Base-by-base conservation (phyloP, 768 basidiomycete genomes). In the Pholiota molesta region DNA sequence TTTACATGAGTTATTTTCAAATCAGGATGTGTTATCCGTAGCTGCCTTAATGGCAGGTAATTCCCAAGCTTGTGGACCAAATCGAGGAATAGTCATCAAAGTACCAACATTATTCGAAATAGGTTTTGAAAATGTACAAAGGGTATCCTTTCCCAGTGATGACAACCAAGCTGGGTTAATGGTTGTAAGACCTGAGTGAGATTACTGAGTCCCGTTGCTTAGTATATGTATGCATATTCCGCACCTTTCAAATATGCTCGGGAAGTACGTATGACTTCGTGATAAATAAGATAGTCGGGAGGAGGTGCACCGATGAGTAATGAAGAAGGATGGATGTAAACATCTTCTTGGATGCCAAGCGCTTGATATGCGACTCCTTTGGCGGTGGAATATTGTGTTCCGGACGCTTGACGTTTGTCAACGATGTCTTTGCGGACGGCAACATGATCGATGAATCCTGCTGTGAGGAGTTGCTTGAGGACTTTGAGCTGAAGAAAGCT, bases 371-470 rank as follows among this genome's bases (percentile, higher is more conserved):
- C 78, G 17, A 99, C 86, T 8, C 90, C 91, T 68, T 87, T 88
- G 0, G 90, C 84, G 26, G 87, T 93, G 9, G 89, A 79, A 72
- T 83, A 92, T 66, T 93, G 89, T 47, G 81, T 76, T 5, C 91
- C 92, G 13, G 82, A 78, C 2, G 82, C 78, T 16, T 80, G 76
- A 52, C 81, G 77, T 63, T 85, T 86, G 49, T 87, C 83, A 14
- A 88, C 81, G 35, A 93, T 74, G 71, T 99, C 97, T 71, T 91
- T 94, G 28, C 97, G 87, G 14, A 96, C 83, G 8, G 97, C 97
- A 14, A 98, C 87, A 74, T 97, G 94, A 74, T 99, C 96, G 65
- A 99, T 93, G 76, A 97, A 98, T 16, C 87, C 92, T 10, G 97
- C 90, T 0, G 92, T 82, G 51, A 98, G 71, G 10, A 98, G 81